phyloP scores from a whole-genome alignment of 176 grass and related monocot genomes.

The Olyra latifolia region DNA sequence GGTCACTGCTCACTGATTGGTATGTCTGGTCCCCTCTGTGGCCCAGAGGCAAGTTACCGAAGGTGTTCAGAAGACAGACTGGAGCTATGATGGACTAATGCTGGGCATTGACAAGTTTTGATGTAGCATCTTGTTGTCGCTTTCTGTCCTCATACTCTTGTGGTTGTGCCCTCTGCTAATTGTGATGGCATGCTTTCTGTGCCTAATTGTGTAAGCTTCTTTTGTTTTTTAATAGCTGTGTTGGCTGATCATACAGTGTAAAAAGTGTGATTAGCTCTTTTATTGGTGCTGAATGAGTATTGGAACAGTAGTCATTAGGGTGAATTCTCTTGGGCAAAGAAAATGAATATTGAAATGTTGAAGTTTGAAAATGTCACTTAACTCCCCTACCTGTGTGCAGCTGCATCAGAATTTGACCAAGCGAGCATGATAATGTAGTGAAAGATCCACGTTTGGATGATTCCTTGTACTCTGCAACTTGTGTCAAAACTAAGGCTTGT shows the following conservation, averaged over 20 bases:
- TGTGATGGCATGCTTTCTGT: background rate
- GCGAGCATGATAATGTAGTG: conserved; percentile 81
- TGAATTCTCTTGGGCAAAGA: background rate
- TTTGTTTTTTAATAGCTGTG: background rate
- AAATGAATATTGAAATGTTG: conserved; percentile 9
- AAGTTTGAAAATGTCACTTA: conserved; percentile 5
- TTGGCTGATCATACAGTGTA: background rate
- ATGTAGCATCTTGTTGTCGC: background rate
- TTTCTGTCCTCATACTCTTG: background rate
- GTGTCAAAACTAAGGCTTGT: conserved; percentile 73
- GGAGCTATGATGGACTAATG: background rate
- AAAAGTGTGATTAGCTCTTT: background rate
- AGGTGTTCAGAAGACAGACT: background rate
- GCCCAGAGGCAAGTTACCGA: no score
- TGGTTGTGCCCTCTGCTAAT: background rate
- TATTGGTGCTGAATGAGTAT: background rate
- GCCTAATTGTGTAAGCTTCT: background rate
- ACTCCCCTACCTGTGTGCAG: conserved; percentile 72
- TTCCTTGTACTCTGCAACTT: conserved; percentile 95
- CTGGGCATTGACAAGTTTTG: background rate
- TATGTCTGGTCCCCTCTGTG: no score
- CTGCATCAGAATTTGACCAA: conserved; percentile 95
- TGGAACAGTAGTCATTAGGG: background rate
- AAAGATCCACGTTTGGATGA: conserved; percentile 80
- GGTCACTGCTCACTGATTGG: no score